Evolutionary conservation across 352 stramenopile genomes (phyloP), one percentile per base, ranked within the genome.

Genomic region (Globisporangium cylindrosporum): DNA sequence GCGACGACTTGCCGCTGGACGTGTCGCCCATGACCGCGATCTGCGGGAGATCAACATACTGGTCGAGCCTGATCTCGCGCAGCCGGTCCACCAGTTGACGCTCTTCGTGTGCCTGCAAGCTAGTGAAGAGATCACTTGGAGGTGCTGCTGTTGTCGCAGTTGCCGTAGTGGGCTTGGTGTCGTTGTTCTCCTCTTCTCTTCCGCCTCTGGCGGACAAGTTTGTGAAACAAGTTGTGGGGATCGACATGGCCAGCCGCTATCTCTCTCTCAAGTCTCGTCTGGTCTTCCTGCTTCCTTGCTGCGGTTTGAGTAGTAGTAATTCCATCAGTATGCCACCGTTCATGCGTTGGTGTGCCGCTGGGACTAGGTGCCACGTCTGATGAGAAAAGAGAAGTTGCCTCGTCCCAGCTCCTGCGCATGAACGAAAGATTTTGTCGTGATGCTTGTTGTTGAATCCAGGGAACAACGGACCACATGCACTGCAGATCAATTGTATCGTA

Each of bases 1-100:
- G 78, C n/a, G 87, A 94, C 48, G 83, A 94, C 66, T 97, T 97
- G 24, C 89, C 90, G 73, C 84, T 96, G 32, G 80, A 94, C 20
- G 90, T 97, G 71, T 97, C 90, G 15, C 92, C 91, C 82, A 97
- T 92, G 36, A 97, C 92, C 18, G 81, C 87, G 69, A 97, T 97
- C 76, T 95, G 92, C n/a, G 91, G 92, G 9, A 97, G 68, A 66
- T 94, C 78, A 38, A 98, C 75, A 70, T 91, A 95, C 68, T 92
- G 68, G 34, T 76, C 79, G 1, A 90, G 72, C 9, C 81, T 80
- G 25, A 90, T 75, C 15, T 79, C 72, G 18, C 81, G 80, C 57
- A 92, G 72, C 12, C 73, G 68, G 38, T 90, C 84, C 10, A 90
- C 64, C 0, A 88, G 69, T 22, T 73, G 69, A 1, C 73, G 73